phyloP scores from a whole-genome alignment of 202 grass and related monocot genomes.

The Zizania palustris region DNA sequence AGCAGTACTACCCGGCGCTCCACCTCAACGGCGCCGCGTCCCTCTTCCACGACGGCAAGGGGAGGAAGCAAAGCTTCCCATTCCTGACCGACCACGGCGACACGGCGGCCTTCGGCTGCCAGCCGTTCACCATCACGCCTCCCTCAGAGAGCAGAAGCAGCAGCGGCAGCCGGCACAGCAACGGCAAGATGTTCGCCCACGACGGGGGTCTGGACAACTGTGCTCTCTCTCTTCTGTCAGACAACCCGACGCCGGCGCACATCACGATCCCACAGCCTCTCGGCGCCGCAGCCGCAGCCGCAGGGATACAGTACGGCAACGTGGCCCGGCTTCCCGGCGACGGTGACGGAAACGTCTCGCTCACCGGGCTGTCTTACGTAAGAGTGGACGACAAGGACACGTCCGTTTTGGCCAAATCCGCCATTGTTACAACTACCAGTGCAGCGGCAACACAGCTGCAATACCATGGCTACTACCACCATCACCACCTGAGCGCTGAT shows the following conservation, averaged over 20 bases:
- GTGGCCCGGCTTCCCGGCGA: constrained; percentile 19
- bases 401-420: constrained; percentile 15
- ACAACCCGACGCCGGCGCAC: constrained; percentile 49
- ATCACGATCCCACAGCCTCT: constrained; percentile 52
- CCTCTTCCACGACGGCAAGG: constrained; percentile 44
- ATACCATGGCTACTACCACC: constrained; percentile 60
- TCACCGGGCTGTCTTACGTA: constrained; percentile 48
- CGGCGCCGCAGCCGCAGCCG: neutral
- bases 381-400: constrained; percentile 36
- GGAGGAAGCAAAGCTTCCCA: constrained; percentile 51
- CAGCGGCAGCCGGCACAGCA: constrained; percentile 46
- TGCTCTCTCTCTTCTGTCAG: constrained; percentile 96
- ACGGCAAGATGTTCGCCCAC: constrained; percentile 41
- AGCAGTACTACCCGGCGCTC: constrained; percentile 44
- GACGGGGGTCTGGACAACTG: constrained; percentile 45
- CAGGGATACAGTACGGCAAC: constrained; percentile 30
- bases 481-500: constrained; percentile 47
- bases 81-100: constrained; percentile 43
- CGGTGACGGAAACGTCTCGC: constrained; percentile 30
- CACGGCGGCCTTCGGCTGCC: constrained; percentile 24
- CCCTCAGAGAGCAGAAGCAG: constrained; percentile 63
- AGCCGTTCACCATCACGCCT: constrained; percentile 61
- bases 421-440: neutral
- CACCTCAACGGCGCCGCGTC: constrained; percentile 43
- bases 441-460: constrained; percentile 39